Evolutionary conservation across 495 filamentous ascomycete species (phyloP), one percentile per base, ranked within the genome.

Genomic region (Hypoxylon rickii): DNA sequence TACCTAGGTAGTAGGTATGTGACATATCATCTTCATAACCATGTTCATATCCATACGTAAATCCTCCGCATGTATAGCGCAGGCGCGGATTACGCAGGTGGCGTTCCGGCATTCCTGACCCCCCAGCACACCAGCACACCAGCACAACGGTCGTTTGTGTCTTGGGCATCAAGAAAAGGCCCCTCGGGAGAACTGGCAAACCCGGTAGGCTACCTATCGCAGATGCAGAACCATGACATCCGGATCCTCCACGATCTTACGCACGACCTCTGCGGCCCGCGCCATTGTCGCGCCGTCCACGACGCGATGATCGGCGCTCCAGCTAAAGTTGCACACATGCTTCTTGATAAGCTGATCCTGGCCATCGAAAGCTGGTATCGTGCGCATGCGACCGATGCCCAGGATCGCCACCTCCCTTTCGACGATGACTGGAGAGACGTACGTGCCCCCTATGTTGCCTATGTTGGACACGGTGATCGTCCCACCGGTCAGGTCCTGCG

Each of bases 381-480:
- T 79, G 64, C 83, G 86, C 66, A 87, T 84, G 66, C 86, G 84
- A 6, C 95, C 95, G 24, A 99, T 76, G 1, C 95, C 95, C 2
- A 99, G 72, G 65, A 99, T 97, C 7, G 90, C 91, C 16, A 97
- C 89, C 70, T 99, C 93, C 34, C 78, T 86, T 37, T 86, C 83
- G 18, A 95, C 87, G 51, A 97, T 87, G n/a, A 99, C 86, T 1
- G 95, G 95, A 3, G 86, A 83, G 18, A 97, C 84, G 61, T 95
- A 96, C 0, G 88, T 93, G 2, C 95, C 95, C 13, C 95, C 95
- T 33, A 99, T 91, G 57, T 84, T 95, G n/a, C 95, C 95, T 54
- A 99, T 92, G 65, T 99, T 99, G 52, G 90, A 96, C 19, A 99
- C 83, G 0, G 95, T 97, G 65, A 99, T 91, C 0, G 94, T 97